These are phyloP conservation scores for Leishmania turanica DNA, from an alignment of 208 protist genomes.

Conservation along the genomic window DNA sequence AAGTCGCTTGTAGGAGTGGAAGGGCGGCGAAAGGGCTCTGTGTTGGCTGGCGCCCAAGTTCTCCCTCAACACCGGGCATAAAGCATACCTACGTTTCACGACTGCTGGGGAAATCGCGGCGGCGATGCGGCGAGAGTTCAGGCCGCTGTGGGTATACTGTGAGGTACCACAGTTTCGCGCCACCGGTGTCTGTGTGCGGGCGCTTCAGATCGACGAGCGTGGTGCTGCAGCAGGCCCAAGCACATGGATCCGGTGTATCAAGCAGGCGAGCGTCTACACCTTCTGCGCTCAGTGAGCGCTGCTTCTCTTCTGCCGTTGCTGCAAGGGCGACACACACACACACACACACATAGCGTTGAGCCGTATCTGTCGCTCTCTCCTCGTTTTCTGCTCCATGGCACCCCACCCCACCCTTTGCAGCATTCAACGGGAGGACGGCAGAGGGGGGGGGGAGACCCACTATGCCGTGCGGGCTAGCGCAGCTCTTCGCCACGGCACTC, in stretches of 20 bases:
- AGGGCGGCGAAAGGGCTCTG: constrained; percentile 48
- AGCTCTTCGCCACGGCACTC: background rate
- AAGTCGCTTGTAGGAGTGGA: constrained; percentile 71
- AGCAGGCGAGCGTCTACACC: constrained; percentile 83
- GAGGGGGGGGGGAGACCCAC: background rate
- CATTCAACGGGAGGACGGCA: background rate
- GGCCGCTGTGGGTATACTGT: constrained; percentile 87
- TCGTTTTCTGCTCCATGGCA: background rate
- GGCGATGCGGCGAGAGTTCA: constrained; percentile 56
- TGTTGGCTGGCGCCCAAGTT: constrained; percentile 89
- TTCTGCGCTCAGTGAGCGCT: constrained; percentile 58
- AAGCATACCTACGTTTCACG: constrained; percentile 56
- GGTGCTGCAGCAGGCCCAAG: constrained; percentile 65
- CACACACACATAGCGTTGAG: no score
- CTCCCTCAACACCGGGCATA: constrained; percentile 60
- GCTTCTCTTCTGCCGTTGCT: background rate
- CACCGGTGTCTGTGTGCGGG: constrained; percentile 48
- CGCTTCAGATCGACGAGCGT: constrained; percentile 80
- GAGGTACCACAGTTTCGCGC: constrained; percentile 90
- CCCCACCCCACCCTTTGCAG: no score
- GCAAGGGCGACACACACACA: background rate
- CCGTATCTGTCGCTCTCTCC: no score
- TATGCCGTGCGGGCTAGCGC: background rate
- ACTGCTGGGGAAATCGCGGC: constrained; percentile 42
- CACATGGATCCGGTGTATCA: constrained; percentile 93